Evolutionary conservation across 1,284 basidiomycete species (phyloP), one percentile per base, ranked within the genome.

Genomic region (Ustanciosporium gigantosporum): DNA sequence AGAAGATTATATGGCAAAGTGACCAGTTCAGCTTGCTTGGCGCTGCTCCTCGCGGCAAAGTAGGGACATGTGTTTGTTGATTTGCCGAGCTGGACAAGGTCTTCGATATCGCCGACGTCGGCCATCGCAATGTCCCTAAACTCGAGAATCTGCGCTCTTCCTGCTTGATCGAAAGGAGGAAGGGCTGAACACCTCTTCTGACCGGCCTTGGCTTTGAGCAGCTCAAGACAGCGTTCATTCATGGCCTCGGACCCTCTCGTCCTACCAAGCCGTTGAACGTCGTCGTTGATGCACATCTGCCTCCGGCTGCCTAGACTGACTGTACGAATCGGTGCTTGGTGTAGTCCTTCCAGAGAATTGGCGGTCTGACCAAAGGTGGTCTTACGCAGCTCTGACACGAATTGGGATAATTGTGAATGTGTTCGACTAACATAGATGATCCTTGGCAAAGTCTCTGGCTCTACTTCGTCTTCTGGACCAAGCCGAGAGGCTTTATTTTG

Each of bases 381-480:
- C 71, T 87, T 90, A 29, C 82, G 83, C 7, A 97, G 82, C 78
- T 98, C 95, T 4, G 88, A 85, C 11, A 94, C 83, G 13, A 97
- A 84, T 76, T 98, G 94, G 1, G 90, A 84, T 3, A 98, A 84
- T 74, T 98, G 94, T 2, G 90, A 91, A 79, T 98, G 94, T 0
- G 94, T 98, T 23, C 95, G 83, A 0, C 93, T 96, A 0, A 91
- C 89, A 76, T 93, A 96, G 76, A 88, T 93, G 46, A 98, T 87
- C 23, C 76, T 65, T 17, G 74, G 76, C 15, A 46, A 56, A 9
- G 66, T 70, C 31, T 66, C 82, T 81, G 69, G 41, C 29, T 65
- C 53, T 13, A 58, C 57, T 15, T 66, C 50, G 23, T 61, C 49
- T 16, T 61, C 64, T 5, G 79, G 34, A 4, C 22, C 45, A 60